These are phyloP conservation scores for Lactarius hengduanensis DNA, from an alignment of 768 basidiomycete genomes.

Conservation along the genomic window DNA sequence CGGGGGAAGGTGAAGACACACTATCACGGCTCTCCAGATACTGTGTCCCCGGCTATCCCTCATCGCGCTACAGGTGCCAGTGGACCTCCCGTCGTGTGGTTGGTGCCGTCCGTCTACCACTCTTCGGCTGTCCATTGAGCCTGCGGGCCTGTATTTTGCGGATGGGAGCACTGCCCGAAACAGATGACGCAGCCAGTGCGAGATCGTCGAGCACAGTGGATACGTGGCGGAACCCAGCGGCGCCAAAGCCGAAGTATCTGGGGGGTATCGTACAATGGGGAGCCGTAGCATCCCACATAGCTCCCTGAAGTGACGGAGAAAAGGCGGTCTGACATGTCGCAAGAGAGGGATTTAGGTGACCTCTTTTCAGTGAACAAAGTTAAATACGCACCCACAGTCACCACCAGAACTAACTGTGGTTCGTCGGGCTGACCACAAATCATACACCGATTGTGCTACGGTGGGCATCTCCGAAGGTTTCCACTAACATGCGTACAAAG, in stretches of 20 bases:
- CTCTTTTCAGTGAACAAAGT: background rate
- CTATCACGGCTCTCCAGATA: background rate
- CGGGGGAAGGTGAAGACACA: background rate
- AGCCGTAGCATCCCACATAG: background rate
- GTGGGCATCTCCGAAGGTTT: background rate
- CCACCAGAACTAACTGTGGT: background rate
- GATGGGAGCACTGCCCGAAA: background rate
- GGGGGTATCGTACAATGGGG: background rate
- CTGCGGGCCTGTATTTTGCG: background rate
- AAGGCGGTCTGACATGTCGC: background rate
- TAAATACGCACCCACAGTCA: background rate
- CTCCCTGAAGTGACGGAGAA: background rate
- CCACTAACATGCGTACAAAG: background rate
- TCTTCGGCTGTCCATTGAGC: background rate
- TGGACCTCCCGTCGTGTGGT: background rate
- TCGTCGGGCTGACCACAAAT: background rate
- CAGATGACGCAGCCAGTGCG: slow-evolving; percentile 4
- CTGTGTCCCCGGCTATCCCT: slow-evolving; percentile 1
- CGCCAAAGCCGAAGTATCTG: slow-evolving; percentile 7
- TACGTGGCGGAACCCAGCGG: slow-evolving; percentile 34
- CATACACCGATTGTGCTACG: background rate
- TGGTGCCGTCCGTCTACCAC: background rate
- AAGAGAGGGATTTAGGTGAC: background rate
- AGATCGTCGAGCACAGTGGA: background rate
- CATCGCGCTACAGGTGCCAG: background rate